Base-by-base conservation (phyloP, 75 land plant genomes). In the Ceratopteris richardii region DNA sequence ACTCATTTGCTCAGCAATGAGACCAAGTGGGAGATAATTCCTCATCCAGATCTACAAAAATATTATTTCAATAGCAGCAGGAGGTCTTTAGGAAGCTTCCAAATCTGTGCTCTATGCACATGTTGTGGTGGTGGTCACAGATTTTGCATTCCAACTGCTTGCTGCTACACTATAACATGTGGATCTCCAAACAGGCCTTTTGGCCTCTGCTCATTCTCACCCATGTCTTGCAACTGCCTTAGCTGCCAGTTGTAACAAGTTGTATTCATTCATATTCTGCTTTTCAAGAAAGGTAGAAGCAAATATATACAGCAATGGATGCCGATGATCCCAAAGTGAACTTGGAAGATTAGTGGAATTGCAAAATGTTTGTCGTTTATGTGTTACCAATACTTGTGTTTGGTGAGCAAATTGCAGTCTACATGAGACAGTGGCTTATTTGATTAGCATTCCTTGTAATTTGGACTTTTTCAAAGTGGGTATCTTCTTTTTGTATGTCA, bases 111-210 rank as follows among this genome's bases (percentile, higher is more conserved):
- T 0, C 70, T 66, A 11, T 90, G 96, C 55, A 90, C 90, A 44
- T 90, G 96, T 71, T 90, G 96, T 62, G 89, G 86, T 1, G 83
- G 77, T 0, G 66, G 71, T 5, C 69, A 58, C 16, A 63, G 76
- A 1, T 60, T 80, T 30, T 90, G 96, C 68, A 53, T 90, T 56
- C 82, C 90, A 14, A 74, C 86, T 13, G 90, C 89, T 53, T 89
- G 95, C 60, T 89, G 95, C 73, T 89, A 89, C 68, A 77, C 86
- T 23, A 89, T 89, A 66, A 70, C 71, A 63, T 90, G 96, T 72
- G 80, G 83, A 56, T 78, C 80, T 2, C 96, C 84, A 14, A 81
- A 83, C 63, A 73, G 73, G 63, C 96, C 96, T 18, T 90, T 85
- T 74, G 96, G 96, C 10, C 75, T 76, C 57, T 90, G 90, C 65